Percentiles rank a stretch among this genome's conserved stretches.
These are phyloP conservation scores for Pelargonium australe DNA, from an alignment of 441 rosid species.

Conservation along the genomic window DNA sequence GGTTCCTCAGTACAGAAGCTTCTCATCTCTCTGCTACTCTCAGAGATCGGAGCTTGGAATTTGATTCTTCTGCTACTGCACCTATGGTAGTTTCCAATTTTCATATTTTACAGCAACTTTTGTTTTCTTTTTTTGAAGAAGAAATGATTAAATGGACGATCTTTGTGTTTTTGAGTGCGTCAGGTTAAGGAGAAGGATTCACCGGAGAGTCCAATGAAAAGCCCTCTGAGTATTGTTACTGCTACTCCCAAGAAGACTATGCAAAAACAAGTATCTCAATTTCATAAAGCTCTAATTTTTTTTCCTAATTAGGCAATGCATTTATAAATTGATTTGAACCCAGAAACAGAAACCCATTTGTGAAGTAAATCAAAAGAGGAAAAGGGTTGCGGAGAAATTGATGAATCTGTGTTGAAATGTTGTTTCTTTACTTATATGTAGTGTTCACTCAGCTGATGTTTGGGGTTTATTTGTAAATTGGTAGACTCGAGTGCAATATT, in stretches of 20 bases:
- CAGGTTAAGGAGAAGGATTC: neutral
- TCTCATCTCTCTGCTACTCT: neutral
- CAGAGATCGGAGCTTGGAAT: neutral
- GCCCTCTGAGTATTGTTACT: constrained; percentile 2
- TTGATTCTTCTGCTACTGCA: neutral
- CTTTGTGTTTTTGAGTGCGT: neutral
- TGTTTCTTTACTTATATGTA: neutral
- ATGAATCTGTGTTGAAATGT: too few relatives aligned
- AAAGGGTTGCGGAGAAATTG: neutral
- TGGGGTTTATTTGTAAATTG: neutral
- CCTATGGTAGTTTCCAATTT: neutral
- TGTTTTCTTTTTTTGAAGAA: neutral
- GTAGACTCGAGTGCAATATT: neutral
- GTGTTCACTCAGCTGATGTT: neutral
- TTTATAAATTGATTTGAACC: neutral
- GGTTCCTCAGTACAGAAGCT: too few relatives aligned
- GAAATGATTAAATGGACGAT: neutral
- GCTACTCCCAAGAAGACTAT: neutral
- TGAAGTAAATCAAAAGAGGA: neutral
- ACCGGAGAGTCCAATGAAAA: neutral
- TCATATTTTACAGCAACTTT: neutral
- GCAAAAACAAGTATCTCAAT: neutral
- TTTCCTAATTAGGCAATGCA: neutral
- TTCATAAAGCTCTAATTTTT: neutral
- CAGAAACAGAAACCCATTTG: neutral